A percentile compares a stretch with the other conserved stretches of the same genome.
phyloP scores from a whole-genome alignment of 345 rosid species.

The Populus alba region DNA sequence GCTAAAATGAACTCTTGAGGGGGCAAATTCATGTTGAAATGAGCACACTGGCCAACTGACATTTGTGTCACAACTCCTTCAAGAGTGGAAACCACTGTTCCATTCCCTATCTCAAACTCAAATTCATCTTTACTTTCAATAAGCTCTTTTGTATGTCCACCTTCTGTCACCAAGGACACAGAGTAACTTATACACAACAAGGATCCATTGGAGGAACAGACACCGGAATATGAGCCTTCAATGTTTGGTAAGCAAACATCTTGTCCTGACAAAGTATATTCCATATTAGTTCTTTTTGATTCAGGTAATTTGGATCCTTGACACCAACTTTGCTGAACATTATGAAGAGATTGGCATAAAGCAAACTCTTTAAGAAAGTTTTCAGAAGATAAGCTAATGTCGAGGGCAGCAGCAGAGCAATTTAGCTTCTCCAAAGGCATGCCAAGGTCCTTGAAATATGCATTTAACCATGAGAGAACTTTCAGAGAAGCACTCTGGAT shows the following conservation, averaged over 20 bases:
- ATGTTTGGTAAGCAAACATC: slow-evolving; percentile 32
- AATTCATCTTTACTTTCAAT: slow-evolving; percentile 77
- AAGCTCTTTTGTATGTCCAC: slow-evolving; percentile 50
- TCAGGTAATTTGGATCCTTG: slow-evolving; percentile 29
- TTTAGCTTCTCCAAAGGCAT: slow-evolving; percentile 42
- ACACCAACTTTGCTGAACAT: slow-evolving; percentile 14
- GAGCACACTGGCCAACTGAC: slow-evolving; percentile 82
- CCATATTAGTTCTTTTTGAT: slow-evolving; percentile 17
- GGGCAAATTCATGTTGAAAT: slow-evolving; percentile 40
- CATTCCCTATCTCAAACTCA: slow-evolving; percentile 89
- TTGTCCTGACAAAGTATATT: slow-evolving; percentile 21
- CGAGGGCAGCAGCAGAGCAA: slow-evolving; percentile 34
- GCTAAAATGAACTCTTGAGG: slow-evolving; percentile 61
- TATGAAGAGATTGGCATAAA: slow-evolving; percentile 28
- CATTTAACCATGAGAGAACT: slow-evolving; percentile 70
- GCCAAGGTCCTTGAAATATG: slow-evolving; percentile 46
- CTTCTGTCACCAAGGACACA: slow-evolving; percentile 46
- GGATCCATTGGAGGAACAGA: slow-evolving; percentile 54
- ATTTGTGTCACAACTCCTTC: slow-evolving; percentile 68
- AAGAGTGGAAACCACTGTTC: slow-evolving; percentile 56
- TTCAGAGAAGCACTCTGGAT: slow-evolving; percentile 71
- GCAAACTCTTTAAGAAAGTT: slow-evolving; percentile 42
- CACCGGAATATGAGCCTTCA: slow-evolving; percentile 64
- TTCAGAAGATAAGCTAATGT: slow-evolving; percentile 38
- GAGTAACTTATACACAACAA: slow-evolving; percentile 61